phyloP scores from a whole-genome alignment of 805 yeast species.

The Yarrowia hollandica region DNA sequence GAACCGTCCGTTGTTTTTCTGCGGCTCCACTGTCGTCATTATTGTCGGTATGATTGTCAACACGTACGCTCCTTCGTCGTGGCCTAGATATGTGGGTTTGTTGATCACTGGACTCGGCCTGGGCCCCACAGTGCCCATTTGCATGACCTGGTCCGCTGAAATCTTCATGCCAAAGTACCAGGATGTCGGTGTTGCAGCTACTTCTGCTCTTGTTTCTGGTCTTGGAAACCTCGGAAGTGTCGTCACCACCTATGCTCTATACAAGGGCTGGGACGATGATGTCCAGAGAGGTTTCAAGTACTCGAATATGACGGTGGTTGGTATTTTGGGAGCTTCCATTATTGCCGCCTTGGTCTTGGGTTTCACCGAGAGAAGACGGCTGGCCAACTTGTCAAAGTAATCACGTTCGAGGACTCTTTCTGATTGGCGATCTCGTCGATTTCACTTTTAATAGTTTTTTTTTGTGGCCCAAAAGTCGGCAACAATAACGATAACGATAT shows the following conservation, averaged over 20 bases:
- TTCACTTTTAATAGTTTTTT: too few species aligned
- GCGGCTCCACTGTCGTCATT: slow-evolving; percentile 62
- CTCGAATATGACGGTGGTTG: slow-evolving; percentile 81
- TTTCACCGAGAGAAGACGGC: not conserved
- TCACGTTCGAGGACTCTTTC: too few species aligned
- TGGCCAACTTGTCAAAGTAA: too few species aligned
- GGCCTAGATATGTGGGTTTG: slow-evolving; percentile 80
- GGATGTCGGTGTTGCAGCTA: slow-evolving; percentile 80
- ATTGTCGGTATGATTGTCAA: slow-evolving; percentile 73
- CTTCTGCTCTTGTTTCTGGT: slow-evolving; percentile 81
- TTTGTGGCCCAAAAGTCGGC: too few species aligned
- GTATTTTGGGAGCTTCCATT: slow-evolving; percentile 73
- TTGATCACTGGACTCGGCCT: slow-evolving; percentile 82
- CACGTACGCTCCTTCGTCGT: slow-evolving; percentile 68
- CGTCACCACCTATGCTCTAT: slow-evolving; percentile 80
- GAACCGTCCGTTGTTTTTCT: slow-evolving; percentile 62
- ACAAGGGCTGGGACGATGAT: slow-evolving; percentile 86
- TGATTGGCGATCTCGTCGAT: too few species aligned
- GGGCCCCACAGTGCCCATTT: slow-evolving; percentile 88
- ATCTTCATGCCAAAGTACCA: slow-evolving; percentile 71
- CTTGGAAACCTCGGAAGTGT: slow-evolving; percentile 86
- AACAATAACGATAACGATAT: too few species aligned
- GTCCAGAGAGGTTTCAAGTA: slow-evolving; percentile 57
- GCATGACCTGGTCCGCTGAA: slow-evolving; percentile 81
- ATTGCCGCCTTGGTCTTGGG: slow-evolving; percentile 47